Percentiles rank a stretch among this genome's conserved stretches.
Evolutionary conservation across 176 grass and related monocot genomes (phyloP).

Genomic region (Echinochloa phyllopogon): DNA sequence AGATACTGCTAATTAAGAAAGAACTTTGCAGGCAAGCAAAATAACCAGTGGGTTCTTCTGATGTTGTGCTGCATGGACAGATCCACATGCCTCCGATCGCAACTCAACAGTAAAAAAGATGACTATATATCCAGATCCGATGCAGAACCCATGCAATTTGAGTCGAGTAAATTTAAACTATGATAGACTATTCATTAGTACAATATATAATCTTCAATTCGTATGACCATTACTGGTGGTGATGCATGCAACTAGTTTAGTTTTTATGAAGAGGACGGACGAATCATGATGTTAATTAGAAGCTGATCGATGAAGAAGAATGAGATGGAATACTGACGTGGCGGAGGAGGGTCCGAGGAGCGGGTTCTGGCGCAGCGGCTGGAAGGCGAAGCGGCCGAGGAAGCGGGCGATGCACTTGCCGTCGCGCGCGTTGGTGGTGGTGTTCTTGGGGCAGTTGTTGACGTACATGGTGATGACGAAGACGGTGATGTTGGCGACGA

Average conservation of each 20-base stretch:
- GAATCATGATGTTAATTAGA: too few species aligned
- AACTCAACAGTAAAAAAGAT: too few species aligned
- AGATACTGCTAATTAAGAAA: too few species aligned
- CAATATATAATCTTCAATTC: too few species aligned
- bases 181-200: too few species aligned
- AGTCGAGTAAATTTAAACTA: too few species aligned
- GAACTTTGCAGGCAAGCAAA: slow-evolving; percentile 21
- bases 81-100: background rate
- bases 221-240: too few species aligned
- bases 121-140: background rate
- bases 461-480: slow-evolving; percentile 84
- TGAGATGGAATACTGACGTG: slow-evolving; percentile 51
- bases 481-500: slow-evolving; percentile 79
- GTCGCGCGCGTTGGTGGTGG: background rate
- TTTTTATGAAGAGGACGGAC: too few species aligned
- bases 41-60: background rate
- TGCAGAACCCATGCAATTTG: too few species aligned
- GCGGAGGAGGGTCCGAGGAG: slow-evolving; percentile 83
- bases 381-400: slow-evolving; percentile 76
- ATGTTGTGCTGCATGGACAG: too few species aligned
- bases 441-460: slow-evolving; percentile 83
- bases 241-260: too few species aligned
- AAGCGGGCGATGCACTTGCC: slow-evolving; percentile 71
- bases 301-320: too few species aligned
- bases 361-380: slow-evolving; percentile 89